Conservation (phyloP, 2,329 filamentous ascomycete genomes). For the Lasiodiplodia theobromae region DNA sequence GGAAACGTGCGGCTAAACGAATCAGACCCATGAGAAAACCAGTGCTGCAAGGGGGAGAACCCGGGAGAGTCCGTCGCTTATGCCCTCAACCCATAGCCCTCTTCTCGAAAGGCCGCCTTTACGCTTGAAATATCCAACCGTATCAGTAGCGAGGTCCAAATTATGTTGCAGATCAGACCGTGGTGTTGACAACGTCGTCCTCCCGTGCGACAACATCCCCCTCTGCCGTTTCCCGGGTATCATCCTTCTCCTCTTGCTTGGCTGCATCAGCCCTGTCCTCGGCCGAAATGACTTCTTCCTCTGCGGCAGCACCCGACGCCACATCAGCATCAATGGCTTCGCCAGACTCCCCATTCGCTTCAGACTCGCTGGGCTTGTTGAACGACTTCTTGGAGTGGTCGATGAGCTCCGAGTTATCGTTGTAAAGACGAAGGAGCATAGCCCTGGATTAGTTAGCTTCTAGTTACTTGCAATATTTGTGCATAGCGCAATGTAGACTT, state of each 20-base stretch:
- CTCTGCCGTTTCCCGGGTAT: slow-evolving; percentile 16
- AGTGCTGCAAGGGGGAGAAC: background rate
- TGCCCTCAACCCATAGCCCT: background rate
- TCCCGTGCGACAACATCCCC: slow-evolving; percentile 15
- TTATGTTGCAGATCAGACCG: slow-evolving; percentile 3
- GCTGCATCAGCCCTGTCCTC: slow-evolving; percentile 18
- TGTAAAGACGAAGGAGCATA: slow-evolving; percentile 89
- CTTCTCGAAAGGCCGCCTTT: background rate
- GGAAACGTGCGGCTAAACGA: slow-evolving; percentile 10
- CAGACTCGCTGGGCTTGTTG: slow-evolving; percentile 38
- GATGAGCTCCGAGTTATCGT: slow-evolving; percentile 84
- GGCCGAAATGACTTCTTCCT: slow-evolving; percentile 18
- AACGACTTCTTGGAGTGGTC: slow-evolving; percentile 61
- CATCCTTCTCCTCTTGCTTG: slow-evolving; percentile 24
- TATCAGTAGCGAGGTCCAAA: background rate
- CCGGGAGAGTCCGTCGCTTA: slow-evolving; percentile 1
- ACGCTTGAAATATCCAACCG: background rate
- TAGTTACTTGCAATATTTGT: background rate
- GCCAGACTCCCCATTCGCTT: slow-evolving; percentile 8
- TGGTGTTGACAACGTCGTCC: slow-evolving; percentile 27
- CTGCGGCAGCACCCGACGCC: background rate
- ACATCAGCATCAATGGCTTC: slow-evolving; percentile 16
- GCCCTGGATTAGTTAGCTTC: slow-evolving; percentile 56
- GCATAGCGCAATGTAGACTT: slow-evolving; percentile 20
- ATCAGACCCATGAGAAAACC: slow-evolving; percentile 5